Conservation (phyloP, 163 green algal species). For the Volvox carteri region DNA sequence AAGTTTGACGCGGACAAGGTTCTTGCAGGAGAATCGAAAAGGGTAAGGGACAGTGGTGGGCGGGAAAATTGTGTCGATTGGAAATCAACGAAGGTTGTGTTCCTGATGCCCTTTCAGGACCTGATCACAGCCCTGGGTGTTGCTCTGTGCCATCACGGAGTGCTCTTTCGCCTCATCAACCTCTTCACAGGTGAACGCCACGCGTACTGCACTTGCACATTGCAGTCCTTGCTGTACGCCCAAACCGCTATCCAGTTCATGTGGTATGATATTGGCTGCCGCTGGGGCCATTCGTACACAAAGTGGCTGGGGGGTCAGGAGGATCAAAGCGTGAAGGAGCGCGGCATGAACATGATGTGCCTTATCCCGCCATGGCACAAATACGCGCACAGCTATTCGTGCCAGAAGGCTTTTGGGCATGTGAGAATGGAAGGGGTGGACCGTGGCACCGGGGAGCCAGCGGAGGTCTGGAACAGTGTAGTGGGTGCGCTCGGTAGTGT, state of each 20-base stretch:
- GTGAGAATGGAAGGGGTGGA: not conserved
- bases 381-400: conserved; percentile 21
- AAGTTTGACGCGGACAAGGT: conserved; percentile 25
- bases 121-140: not conserved
- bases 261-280: conserved; percentile 44
- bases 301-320: conserved; percentile 21
- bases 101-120: not conserved
- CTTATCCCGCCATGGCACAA: conserved; percentile 23
- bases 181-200: conserved; percentile 22
- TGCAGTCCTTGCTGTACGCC: not conserved
- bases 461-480: conserved; percentile 26
- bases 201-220: conserved; percentile 1
- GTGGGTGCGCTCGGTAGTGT: not conserved
- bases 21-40: not conserved
- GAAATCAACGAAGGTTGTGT: no score
- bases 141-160: not conserved
- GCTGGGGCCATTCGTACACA: conserved; percentile 1
- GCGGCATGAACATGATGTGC: not conserved
- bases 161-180: conserved; percentile 14
- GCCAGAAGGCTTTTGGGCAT: conserved; percentile 25
- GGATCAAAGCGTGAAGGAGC: not conserved
- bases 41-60: no score
- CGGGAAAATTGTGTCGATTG: no score
- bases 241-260: not conserved
- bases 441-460: conserved; percentile 1